Evolutionary conservation across 768 basidiomycete genomes (phyloP), one percentile per base, ranked within the genome.

Genomic region (Holtermannia corniformis): DNA sequence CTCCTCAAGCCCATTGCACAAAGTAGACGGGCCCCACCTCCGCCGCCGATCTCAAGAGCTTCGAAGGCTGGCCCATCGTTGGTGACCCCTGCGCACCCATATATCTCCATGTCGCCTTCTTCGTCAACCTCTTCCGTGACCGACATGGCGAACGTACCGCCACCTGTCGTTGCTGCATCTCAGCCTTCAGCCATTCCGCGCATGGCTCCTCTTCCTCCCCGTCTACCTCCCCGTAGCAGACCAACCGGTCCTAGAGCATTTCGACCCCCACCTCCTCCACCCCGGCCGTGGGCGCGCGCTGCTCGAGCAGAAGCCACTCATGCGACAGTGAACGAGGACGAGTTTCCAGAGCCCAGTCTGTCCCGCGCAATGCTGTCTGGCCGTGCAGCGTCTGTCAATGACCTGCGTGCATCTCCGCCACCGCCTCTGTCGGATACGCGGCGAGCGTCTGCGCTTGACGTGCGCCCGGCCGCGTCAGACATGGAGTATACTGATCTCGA

Each of bases 401-500:
- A 37, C 16, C 32, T 37, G 7, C 32, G 32, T 37, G 32, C 32
- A 37, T 7, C 32, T 16, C 16, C 16, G 32, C 10, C 32, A 16
- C 32, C 32, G 7, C 16, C 32, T 37, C 16, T 16, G 7, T 16
- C 32, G 10, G 32, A 37, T 16, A 16, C 10, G 7, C 32, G 32
- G 16, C 32, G 32, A 7, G 32, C 32, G 16, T 37, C 32, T 7
- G 32, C 32, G 32, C 16, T 37, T 37, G 32, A 37, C 32, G 32
- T 37, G 10, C 7, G 10, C 10, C 32, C 32, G 7, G 7, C 32
- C 32, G 10, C 7, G 32, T 16, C 32, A 7, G 32, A 37, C 10
- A 7, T 55, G 25, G 67, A 79, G 28, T 69, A 78, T 53, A 82
- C 83, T 16, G 84, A 85, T 62, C 74, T 87, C 47, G 82, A 82